phyloP scores from a whole-genome alignment of 192 early-diverging fungal species.

The Jimgerdemannia flammicorona region DNA sequence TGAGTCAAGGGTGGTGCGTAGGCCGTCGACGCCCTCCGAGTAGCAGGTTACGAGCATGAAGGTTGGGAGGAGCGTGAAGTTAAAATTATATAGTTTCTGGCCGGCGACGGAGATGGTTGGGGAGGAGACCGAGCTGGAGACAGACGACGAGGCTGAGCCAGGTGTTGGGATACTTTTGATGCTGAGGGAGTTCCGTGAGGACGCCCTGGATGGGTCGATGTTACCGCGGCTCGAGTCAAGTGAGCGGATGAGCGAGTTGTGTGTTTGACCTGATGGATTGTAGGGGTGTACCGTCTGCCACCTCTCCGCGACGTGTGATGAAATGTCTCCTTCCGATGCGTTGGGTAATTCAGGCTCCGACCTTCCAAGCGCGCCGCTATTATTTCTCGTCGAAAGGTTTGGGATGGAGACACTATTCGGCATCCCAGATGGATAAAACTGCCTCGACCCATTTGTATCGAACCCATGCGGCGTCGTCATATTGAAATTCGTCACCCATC shows the following conservation, averaged over 20 bases:
- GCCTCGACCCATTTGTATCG: not conserved
- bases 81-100: slow-evolving; percentile 39
- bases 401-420: not conserved
- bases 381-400: not conserved
- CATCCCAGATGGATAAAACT: not conserved
- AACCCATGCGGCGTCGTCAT: not conserved
- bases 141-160: not conserved
- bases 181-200: not conserved
- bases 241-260: no score
- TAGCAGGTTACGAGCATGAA: slow-evolving; percentile 78
- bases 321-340: no score
- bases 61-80: slow-evolving; percentile 61
- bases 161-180: not conserved
- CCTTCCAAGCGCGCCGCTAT: not conserved
- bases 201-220: no score
- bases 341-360: not conserved
- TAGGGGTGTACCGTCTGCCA: no score
- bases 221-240: no score
- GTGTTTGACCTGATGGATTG: no score
- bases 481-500: no score
- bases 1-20: slow-evolving; percentile 75
- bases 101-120: slow-evolving; percentile 14
- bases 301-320: no score
- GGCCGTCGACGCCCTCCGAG: slow-evolving; percentile 70
- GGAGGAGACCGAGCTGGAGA: not conserved